phyloP scores from a whole-genome alignment of 495 filamentous ascomycete genomes.

The Bryoglossum gracile region DNA sequence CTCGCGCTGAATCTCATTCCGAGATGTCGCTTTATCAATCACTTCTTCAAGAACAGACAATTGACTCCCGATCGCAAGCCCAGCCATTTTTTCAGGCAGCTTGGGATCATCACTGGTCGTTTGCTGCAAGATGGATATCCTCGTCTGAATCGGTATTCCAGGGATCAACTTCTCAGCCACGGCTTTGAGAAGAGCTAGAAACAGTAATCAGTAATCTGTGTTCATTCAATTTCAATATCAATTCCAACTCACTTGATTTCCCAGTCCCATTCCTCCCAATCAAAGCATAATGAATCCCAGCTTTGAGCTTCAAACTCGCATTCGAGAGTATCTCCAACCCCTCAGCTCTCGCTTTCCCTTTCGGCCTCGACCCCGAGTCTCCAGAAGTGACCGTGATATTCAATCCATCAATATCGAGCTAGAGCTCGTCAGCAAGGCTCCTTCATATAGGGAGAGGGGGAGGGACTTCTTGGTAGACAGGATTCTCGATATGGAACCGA shows the following conservation, averaged over 20 bases:
- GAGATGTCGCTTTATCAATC: conserved; percentile 53
- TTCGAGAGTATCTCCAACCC: conserved; percentile 61
- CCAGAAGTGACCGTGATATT: conserved; percentile 52
- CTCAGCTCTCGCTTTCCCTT: conserved; percentile 47
- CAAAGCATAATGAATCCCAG: conserved; percentile 63
- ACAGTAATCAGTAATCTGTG: conserved; percentile 7
- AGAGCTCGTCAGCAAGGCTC: neutral
- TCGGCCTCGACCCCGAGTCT: conserved; percentile 28
- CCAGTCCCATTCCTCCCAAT: conserved; percentile 73
- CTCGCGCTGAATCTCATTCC: conserved; percentile 50
- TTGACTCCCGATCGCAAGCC: neutral
- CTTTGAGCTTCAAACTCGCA: conserved; percentile 61
- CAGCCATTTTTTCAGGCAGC: conserved; percentile 1
- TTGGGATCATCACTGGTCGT: conserved; percentile 34
- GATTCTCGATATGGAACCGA: conserved; percentile 46
- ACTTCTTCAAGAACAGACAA: conserved; percentile 60
- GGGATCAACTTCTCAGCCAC: conserved; percentile 74
- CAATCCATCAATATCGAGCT: conserved; percentile 64
- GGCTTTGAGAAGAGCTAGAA: conserved; percentile 58
- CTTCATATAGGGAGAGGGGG: neutral
- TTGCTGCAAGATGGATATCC: conserved; percentile 68
- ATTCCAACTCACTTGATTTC: conserved; percentile 58
- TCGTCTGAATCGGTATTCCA: conserved; percentile 60
- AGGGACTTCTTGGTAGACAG: conserved; percentile 44
- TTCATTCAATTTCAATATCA: neutral